Percentiles rank a stretch among this genome's conserved stretches.
These are phyloP conservation scores for Debaryomycetaceae sp. DNA, from an alignment of 1,139 yeast species.

Conservation along the genomic window DNA sequence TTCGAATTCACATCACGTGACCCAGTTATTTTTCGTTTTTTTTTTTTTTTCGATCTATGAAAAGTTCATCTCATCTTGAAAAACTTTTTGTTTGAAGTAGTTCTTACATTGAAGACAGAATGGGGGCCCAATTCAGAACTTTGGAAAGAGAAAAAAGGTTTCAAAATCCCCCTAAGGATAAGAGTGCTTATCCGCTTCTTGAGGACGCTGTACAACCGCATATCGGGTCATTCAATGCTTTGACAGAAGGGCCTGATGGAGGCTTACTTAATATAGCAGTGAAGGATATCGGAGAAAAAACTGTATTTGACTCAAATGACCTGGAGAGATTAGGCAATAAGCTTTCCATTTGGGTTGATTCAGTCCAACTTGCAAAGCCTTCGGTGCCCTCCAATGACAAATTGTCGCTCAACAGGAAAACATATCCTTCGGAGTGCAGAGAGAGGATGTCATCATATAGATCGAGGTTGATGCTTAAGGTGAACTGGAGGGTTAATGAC, in stretches of 20 bases:
- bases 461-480: slow-evolving; percentile 70
- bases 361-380: slow-evolving; percentile 86
- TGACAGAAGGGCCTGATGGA: slow-evolving; percentile 82
- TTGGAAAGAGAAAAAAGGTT: slow-evolving; percentile 84
- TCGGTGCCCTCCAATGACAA: slow-evolving; percentile 71
- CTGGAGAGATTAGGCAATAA: slow-evolving; percentile 74
- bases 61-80: slow-evolving; percentile 2
- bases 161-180: slow-evolving; percentile 84
- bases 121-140: slow-evolving; percentile 68
- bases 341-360: slow-evolving; percentile 72
- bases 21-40: slow-evolving; percentile 10
- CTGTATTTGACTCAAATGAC: slow-evolving; percentile 78
- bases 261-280: slow-evolving; percentile 85
- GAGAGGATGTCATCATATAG: slow-evolving; percentile 81
- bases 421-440: slow-evolving; percentile 87
- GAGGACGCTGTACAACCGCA: slow-evolving; percentile 93
- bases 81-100: background rate
- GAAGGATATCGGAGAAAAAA: slow-evolving; percentile 81
- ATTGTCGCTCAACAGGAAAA: slow-evolving; percentile 72
- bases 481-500: slow-evolving; percentile 83
- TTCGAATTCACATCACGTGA: slow-evolving; percentile 7
- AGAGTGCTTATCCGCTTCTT: slow-evolving; percentile 76
- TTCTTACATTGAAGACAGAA: slow-evolving; percentile 7
- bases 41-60: slow-evolving; percentile 2
- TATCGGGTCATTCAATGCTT: slow-evolving; percentile 92